A percentile compares a stretch with the other conserved stretches of the same genome.
These are phyloP conservation scores for Nakaseomyces sp. DNA, from an alignment of 1,139 yeast species.

Conservation along the genomic window DNA sequence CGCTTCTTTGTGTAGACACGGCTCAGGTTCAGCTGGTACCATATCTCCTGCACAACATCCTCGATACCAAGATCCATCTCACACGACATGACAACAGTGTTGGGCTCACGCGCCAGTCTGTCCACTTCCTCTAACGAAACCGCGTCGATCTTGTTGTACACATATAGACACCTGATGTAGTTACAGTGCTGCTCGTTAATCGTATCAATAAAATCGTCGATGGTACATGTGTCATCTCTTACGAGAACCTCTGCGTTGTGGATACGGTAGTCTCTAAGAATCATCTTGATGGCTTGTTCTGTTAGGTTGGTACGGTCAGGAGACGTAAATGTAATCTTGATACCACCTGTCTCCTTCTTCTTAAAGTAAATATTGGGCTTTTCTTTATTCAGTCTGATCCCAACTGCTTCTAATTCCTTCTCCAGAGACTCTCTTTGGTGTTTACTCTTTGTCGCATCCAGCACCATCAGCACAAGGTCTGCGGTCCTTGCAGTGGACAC, in stretches of 20 bases:
- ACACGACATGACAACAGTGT: constrained; percentile 90
- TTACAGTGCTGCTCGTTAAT: constrained; percentile 80
- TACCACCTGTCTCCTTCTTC: constrained; percentile 82
- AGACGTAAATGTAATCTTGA: constrained; percentile 67
- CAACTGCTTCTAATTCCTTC: constrained; percentile 85
- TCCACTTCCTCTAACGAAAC: constrained; percentile 93
- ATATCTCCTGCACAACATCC: constrained; percentile 83
- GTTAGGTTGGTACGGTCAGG: constrained; percentile 70
- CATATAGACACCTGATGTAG: constrained; percentile 85
- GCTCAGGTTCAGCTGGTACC: constrained; percentile 76
- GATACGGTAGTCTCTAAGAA: constrained; percentile 77
- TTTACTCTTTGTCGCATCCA: constrained; percentile 89
- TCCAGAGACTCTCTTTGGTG: constrained; percentile 84
- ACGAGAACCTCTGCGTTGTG: constrained; percentile 91
- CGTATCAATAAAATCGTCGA: constrained; percentile 90
- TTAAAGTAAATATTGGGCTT: constrained; percentile 77
- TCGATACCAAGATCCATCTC: constrained; percentile 77
- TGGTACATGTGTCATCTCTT: constrained; percentile 80
- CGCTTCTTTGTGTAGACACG: constrained; percentile 82
- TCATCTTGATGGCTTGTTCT: constrained; percentile 68
- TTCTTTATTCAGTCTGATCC: constrained; percentile 74
- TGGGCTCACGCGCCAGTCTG: constrained; percentile 80
- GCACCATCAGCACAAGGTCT: constrained; percentile 82
- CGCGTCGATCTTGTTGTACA: constrained; percentile 90
- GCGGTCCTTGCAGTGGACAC: constrained; percentile 95